phyloP scores from a whole-genome alignment of 352 stramenopile genomes.

The Phytophthora brassicae region DNA sequence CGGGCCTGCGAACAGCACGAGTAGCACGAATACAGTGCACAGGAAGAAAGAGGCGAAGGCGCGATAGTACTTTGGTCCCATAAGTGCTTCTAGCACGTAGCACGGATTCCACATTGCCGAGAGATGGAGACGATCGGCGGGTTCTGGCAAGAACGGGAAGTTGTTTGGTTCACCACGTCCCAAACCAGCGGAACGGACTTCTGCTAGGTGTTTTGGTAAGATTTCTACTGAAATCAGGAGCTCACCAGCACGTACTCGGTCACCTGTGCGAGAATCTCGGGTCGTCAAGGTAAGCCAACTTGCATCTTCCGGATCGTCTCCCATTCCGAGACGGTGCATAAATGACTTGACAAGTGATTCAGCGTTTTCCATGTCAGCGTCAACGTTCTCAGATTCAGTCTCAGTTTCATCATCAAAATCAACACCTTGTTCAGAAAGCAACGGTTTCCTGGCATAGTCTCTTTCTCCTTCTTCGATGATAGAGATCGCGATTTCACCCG shows the following conservation, averaged over 20 bases:
- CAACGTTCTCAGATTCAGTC: slow-evolving; percentile 26
- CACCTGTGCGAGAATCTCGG: slow-evolving; percentile 54
- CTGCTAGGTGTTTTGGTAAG: slow-evolving; percentile 54
- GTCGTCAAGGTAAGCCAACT: slow-evolving; percentile 79
- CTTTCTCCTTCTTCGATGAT: slow-evolving; percentile 23
- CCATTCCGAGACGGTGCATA: slow-evolving; percentile 76
- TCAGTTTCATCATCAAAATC: slow-evolving; percentile 30
- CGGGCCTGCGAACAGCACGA: slow-evolving; percentile 71
- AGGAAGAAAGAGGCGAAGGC: slow-evolving; percentile 68
- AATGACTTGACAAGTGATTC: slow-evolving; percentile 71
- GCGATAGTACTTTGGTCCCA: slow-evolving; percentile 75
- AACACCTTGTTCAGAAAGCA: slow-evolving; percentile 18
- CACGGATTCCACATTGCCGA: slow-evolving; percentile 85
- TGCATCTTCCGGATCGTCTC: slow-evolving; percentile 73
- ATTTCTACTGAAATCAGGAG: slow-evolving; percentile 78
- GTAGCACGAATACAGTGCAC: slow-evolving; percentile 51
- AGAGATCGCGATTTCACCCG: slow-evolving; percentile 27
- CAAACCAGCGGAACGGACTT: slow-evolving; percentile 65
- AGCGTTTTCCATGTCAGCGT: slow-evolving; percentile 57
- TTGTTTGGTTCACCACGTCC: slow-evolving; percentile 80
- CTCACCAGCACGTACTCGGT: slow-evolving; percentile 62
- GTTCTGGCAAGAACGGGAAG: slow-evolving; percentile 73
- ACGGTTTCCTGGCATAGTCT: slow-evolving; percentile 21
- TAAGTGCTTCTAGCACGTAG: slow-evolving; percentile 73
- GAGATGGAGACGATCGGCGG: slow-evolving; percentile 71